Evolutionary conservation across 2,329 filamentous ascomycete genomes (phyloP).

Genomic region (Sclerotinia spermophila): DNA sequence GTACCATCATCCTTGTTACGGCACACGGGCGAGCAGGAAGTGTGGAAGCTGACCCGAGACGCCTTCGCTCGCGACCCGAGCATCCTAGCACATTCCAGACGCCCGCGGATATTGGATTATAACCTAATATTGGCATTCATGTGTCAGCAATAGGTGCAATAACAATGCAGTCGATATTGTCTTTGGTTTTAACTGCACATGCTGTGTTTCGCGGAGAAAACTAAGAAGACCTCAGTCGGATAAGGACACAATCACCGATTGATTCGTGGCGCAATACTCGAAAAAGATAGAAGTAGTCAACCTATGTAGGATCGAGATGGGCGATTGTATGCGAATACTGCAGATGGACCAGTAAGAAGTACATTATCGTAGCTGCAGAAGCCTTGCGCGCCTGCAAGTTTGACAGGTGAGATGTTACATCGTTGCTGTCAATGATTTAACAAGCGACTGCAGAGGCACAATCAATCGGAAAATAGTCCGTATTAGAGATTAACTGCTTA

Average conservation of each 20-base stretch:
- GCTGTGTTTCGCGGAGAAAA: neutral
- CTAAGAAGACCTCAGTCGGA: neutral
- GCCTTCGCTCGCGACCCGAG: slow-evolving; percentile 5
- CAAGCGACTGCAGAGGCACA: neutral
- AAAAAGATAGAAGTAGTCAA: neutral
- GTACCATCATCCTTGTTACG: slow-evolving; percentile 12
- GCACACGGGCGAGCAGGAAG: slow-evolving; percentile 1
- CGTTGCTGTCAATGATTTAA: neutral
- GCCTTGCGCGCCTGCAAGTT: neutral
- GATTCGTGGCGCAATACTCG: neutral
- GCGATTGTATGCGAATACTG: neutral
- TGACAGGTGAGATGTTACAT: slow-evolving; percentile 9
- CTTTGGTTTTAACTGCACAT: neutral
- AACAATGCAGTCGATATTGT: neutral
- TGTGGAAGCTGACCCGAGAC: slow-evolving; percentile 14
- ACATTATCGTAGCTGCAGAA: neutral
- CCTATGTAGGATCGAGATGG: neutral
- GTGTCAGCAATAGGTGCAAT: neutral
- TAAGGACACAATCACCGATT: slow-evolving; percentile 1
- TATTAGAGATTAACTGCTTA: slow-evolving; percentile 3
- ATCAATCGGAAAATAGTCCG: neutral
- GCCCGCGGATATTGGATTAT: neutral
- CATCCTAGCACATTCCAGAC: neutral
- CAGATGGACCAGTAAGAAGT: neutral
- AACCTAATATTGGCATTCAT: neutral